Evolutionary conservation across 805 yeast species (phyloP), one percentile per base, ranked within the genome.

Genomic region (Clavispora asparagi): DNA sequence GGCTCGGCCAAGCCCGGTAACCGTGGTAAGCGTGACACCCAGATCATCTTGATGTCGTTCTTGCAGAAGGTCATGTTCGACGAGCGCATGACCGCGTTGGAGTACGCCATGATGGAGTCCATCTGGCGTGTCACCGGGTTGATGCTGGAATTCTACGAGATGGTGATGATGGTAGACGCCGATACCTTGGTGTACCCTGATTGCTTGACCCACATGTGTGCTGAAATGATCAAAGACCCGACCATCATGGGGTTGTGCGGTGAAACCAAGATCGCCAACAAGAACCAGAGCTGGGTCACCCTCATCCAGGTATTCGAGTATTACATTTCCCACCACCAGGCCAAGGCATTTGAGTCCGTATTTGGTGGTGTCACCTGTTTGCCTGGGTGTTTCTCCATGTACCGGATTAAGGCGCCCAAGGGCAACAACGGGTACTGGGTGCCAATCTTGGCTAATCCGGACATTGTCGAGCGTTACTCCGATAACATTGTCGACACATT

Each of bases 21-120:
- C 64, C 83, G 97, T 74, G 97, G 97, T 68, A 90, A 90, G 65
- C 86, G 97, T 70, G 97, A 90, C 62, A 87, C 97, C 19, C 97
- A 90, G 64, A 83, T 90, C 49, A 83, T 90, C 50, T 71, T 90
- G 57, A 90, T 90, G 97, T 83, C 92, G 0, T 90, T 90, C 65
- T 74, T 90, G 59, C 96, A 90, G 66, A 84, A 82, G 56, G 78
- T 90, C 16, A 87, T 91, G 57, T 89, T 87, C 65, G 91, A 90
- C 64, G 97, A 91, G 64, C 82, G 97, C 74, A 90, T 90, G 97
- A 84, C 96, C 0, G 87, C 85, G 54, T 77, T 90, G 48, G 96
- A 91, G 55, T 89, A 78, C 58, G 94, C 86, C 60, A 73, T 90
- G 53, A 67, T 89, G 60, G 76, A 76, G 45, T 78, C 78, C 38